These are phyloP conservation scores for Diplodia sapinea DNA, from an alignment of 2,329 filamentous ascomycete species.

Conservation along the genomic window DNA sequence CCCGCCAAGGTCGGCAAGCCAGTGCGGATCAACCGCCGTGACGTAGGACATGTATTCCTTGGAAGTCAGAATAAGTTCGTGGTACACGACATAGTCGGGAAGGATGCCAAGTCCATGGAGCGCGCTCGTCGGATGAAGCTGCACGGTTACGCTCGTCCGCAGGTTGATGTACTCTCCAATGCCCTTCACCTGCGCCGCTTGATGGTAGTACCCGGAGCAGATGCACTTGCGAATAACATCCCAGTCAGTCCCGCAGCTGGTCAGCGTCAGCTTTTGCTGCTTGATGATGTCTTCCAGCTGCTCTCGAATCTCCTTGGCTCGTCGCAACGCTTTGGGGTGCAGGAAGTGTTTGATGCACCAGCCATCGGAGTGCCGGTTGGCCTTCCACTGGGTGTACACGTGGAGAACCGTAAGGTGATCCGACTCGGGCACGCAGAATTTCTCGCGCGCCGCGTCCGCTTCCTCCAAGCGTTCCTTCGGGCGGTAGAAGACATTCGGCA, in stretches of 20 bases:
- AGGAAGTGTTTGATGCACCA: conserved; percentile 96
- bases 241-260: conserved; percentile 95
- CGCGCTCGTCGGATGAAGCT: conserved; percentile 91
- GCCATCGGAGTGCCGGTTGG: conserved; percentile 84
- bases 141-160: conserved; percentile 89
- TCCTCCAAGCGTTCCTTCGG: conserved; percentile 97
- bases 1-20: conserved; percentile 93
- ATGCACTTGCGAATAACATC: conserved; percentile 95
- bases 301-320: conserved; percentile 91
- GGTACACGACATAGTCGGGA: conserved; percentile 96
- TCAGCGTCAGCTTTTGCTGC: conserved; percentile 85
- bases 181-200: conserved; percentile 93
- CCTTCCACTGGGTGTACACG: conserved; percentile 94
- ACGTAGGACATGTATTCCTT: conserved; percentile 99
- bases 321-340: conserved; percentile 89
- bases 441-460: conserved; percentile 91
- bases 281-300: conserved; percentile 94
- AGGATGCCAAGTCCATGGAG: conserved; percentile 92
- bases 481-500: conserved; percentile 95
- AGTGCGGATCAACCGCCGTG: conserved; percentile 93
- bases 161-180: conserved; percentile 98
- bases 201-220: conserved; percentile 97
- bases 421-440: conserved; percentile 97
- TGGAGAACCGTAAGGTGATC: conserved; percentile 95
- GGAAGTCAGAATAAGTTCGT: conserved; percentile 93